phyloP scores from a whole-genome alignment of 768 basidiomycete species.

The Mycena indigotica region DNA sequence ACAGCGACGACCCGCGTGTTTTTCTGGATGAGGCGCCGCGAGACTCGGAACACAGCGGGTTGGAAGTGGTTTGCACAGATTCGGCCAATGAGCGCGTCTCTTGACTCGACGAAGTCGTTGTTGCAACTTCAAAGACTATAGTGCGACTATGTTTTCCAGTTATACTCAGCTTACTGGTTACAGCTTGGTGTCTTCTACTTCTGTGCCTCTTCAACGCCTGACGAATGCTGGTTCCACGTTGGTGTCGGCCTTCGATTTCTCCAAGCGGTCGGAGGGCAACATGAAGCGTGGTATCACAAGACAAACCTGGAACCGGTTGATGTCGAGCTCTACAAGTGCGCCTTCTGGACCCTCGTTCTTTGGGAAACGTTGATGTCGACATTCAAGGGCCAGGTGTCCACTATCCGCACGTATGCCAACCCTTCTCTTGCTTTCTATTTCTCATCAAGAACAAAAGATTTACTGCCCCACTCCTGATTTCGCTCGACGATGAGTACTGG shows the following conservation, averaged over 20 bases:
- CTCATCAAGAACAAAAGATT: background rate
- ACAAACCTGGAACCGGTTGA: background rate
- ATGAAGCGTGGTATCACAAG: background rate
- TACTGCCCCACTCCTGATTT: background rate
- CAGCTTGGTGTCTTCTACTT: background rate
- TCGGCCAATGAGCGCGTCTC: constrained; percentile 54
- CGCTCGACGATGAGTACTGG: background rate
- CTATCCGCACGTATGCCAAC: background rate
- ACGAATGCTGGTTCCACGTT: constrained; percentile 1
- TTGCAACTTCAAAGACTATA: constrained; percentile 65
- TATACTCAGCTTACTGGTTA: background rate
- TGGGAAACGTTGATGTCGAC: background rate
- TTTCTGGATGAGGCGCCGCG: constrained; percentile 30
- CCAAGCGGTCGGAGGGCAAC: background rate
- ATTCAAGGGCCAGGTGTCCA: background rate
- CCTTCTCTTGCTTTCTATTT: background rate
- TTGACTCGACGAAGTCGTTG: constrained; percentile 56
- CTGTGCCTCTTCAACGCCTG: background rate
- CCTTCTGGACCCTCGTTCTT: background rate
- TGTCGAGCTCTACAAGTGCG: background rate
- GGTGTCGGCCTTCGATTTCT: background rate
- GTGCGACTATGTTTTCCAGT: background rate
- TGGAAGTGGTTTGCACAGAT: constrained; percentile 67
- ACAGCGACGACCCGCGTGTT: constrained; percentile 49
- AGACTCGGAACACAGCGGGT: constrained; percentile 45